Evolutionary conservation across 768 basidiomycete genomes (phyloP).

Genomic region (Amanita fuliginea): DNA sequence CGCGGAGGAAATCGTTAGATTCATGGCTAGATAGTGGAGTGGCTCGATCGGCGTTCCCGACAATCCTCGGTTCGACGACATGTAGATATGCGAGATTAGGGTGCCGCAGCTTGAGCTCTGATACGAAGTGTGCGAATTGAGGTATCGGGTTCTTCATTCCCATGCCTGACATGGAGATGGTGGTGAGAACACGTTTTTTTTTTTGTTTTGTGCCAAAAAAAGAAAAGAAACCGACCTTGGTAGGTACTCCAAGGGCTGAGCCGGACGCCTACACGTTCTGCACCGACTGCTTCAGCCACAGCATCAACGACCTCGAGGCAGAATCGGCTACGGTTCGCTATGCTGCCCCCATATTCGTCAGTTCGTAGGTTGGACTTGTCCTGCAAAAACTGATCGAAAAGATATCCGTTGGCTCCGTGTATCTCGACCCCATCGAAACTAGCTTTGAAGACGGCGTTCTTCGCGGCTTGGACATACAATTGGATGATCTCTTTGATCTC

Average conservation of each 20-base stretch:
- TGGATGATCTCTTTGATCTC: conserved; percentile 41
- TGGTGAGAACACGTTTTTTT: not conserved
- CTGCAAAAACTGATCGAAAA: conserved; percentile 55
- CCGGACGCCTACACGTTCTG: conserved; percentile 41
- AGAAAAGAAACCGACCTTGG: conserved; percentile 20
- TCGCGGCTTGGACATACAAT: conserved; percentile 44
- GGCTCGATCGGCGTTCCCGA: conserved; percentile 8
- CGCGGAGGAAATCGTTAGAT: conserved; percentile 32
- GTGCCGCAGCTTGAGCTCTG: conserved; percentile 23
- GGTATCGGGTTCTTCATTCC: conserved; percentile 43
- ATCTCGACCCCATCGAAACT: conserved; percentile 60
- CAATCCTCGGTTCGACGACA: conserved; percentile 27
- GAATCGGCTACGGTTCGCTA: conserved; percentile 52
- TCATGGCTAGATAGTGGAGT: conserved; percentile 9
- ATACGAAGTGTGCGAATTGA: conserved; percentile 39
- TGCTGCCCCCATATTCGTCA: conserved; percentile 58
- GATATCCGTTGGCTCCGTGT: conserved; percentile 34
- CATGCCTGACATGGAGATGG: conserved; percentile 27
- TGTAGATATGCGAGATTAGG: conserved; percentile 45
- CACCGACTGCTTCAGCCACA: conserved; percentile 39
- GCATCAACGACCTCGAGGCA: conserved; percentile 42
- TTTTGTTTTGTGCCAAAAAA: not conserved
- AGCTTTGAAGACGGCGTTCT: conserved; percentile 40
- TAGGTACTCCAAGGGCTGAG: conserved; percentile 43
- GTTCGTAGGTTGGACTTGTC: conserved; percentile 43